Conservation (phyloP, 257 asterid species). For the Marsdenia floribunda region DNA sequence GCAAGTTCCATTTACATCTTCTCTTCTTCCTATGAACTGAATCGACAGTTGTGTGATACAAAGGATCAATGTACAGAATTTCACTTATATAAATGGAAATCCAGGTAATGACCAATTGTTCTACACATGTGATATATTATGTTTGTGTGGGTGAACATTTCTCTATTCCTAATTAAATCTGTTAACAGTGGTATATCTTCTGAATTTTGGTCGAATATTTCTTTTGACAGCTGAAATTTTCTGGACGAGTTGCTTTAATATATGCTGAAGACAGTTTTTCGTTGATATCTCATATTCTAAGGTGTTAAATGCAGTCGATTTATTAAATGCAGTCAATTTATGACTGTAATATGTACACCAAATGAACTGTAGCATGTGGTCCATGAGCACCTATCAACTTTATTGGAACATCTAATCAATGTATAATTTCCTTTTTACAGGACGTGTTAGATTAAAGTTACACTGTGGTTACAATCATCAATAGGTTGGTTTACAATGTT, state of each 20-base stretch:
- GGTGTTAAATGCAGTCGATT: neutral
- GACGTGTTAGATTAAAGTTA: neutral
- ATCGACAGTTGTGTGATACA: too few relatives aligned
- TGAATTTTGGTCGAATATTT: neutral
- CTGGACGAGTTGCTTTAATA: neutral
- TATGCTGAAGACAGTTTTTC: neutral
- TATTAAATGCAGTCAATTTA: neutral
- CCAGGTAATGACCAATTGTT: neutral
- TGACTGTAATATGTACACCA: neutral
- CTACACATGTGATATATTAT: neutral
- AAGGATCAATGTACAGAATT: too few relatives aligned
- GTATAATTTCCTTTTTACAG: neutral
- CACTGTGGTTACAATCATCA: neutral
- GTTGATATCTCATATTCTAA: neutral
- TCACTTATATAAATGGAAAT: neutral
- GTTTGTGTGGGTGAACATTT: neutral
- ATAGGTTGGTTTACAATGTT: neutral
- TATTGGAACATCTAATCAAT: neutral
- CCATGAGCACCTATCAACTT: neutral
- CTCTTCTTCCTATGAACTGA: too few relatives aligned
- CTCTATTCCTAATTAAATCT: neutral
- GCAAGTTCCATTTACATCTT: too few relatives aligned
- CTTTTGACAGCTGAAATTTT: neutral
- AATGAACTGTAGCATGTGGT: neutral
- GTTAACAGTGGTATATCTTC: neutral